Evolutionary conservation across 495 filamentous ascomycete species (phyloP).

Genomic region (Penicillium paradoxum): DNA sequence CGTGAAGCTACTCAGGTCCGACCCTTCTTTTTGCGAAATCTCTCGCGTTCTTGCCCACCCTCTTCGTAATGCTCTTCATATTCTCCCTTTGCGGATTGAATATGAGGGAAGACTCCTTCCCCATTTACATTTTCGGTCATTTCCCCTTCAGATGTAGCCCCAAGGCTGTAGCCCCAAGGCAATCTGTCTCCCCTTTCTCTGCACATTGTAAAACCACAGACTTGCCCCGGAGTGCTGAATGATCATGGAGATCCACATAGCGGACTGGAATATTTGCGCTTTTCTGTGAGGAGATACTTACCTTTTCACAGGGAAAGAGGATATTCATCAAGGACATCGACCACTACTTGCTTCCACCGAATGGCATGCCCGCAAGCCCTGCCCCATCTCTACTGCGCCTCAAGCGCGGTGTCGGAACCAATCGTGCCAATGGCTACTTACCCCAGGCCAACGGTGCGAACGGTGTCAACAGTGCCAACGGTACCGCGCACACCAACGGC

Average conservation of each 20-base stretch:
- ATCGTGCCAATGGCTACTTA: slow-evolving; percentile 32
- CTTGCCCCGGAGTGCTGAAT: neutral
- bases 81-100: slow-evolving; percentile 13
- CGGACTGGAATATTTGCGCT: neutral
- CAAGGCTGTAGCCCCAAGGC: neutral
- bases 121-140: neutral
- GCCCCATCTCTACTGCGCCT: slow-evolving; percentile 66
- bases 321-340: slow-evolving; percentile 98
- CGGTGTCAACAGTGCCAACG: slow-evolving; percentile 21
- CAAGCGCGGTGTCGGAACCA: slow-evolving; percentile 56
- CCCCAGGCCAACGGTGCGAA: slow-evolving; percentile 23
- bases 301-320: slow-evolving; percentile 55
- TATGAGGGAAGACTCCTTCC: slow-evolving; percentile 5
- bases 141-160: neutral
- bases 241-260: neutral
- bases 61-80: neutral
- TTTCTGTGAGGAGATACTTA: slow-evolving; percentile 31
- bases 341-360: slow-evolving; percentile 79
- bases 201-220: neutral
- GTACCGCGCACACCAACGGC: slow-evolving; percentile 26
- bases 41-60: slow-evolving; percentile 10
- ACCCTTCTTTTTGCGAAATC: slow-evolving; percentile 26
- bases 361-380: slow-evolving; percentile 58
- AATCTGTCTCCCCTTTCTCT: neutral
- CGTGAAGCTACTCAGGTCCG: slow-evolving; percentile 61